These are phyloP conservation scores for Scleroderma bovista DNA, from an alignment of 768 basidiomycete genomes.

Conservation along the genomic window DNA sequence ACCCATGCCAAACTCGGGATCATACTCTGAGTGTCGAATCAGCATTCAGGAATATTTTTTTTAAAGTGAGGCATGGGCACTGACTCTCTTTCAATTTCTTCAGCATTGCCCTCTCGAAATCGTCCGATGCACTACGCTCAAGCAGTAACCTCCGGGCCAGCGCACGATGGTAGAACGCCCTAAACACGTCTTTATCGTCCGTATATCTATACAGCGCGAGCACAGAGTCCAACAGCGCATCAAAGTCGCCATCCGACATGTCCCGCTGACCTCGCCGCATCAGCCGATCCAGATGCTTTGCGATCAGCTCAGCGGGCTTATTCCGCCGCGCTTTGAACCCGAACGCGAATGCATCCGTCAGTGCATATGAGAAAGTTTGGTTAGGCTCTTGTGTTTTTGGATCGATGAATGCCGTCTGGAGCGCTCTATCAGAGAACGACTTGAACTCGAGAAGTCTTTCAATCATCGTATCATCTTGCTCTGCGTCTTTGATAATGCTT, in stretches of 20 bases:
- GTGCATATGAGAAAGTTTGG: constrained; percentile 58
- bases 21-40: constrained; percentile 61
- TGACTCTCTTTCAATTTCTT: constrained; percentile 77
- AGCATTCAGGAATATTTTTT: not conserved
- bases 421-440: constrained; percentile 45
- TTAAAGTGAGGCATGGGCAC: constrained; percentile 25
- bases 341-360: constrained; percentile 62
- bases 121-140: constrained; percentile 80
- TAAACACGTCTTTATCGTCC: constrained; percentile 91
- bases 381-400: constrained; percentile 35
- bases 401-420: constrained; percentile 47
- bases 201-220: constrained; percentile 80
- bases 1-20: constrained; percentile 91
- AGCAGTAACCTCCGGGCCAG: constrained; percentile 84
- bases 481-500: constrained; percentile 57
- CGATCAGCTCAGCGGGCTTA: constrained; percentile 91
- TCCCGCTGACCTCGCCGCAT: constrained; percentile 85
- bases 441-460: constrained; percentile 66
- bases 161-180: constrained; percentile 85
- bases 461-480: constrained; percentile 74
- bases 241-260: constrained; percentile 57
- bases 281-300: constrained; percentile 80
- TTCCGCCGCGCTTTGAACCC: constrained; percentile 74
- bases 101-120: constrained; percentile 80
- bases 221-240: constrained; percentile 55